Evolutionary conservation across 2,329 filamentous ascomycete species (phyloP), one percentile per base, ranked within the genome.

Genomic region (Aspergillus spinulosporus): DNA sequence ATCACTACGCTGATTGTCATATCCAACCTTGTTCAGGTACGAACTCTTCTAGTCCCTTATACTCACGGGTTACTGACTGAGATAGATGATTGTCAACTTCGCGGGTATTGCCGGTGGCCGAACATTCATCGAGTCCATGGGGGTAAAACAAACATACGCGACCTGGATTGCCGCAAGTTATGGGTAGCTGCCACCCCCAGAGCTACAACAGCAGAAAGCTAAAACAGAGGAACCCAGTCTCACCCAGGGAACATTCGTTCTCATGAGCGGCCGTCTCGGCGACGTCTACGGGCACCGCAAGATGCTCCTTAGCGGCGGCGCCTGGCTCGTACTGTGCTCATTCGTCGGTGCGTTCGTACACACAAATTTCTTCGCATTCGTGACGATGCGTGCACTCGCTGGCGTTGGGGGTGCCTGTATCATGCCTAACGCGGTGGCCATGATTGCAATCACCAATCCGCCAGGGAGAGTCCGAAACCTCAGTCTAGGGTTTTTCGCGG

Each of bases 281-380:
- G 81, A 84, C 43, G 68, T 82, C 0, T 84, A 82, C 57, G 85
- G 85, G 0, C 79, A 85, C 67, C 83, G 83, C 64, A 74, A 68
- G 4, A 68, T 85, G 36, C 79, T 87, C 36, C 62, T 86, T 5
- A 62, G 74, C 51, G 84, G 84, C 2, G 80, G 82, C 31, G 53
- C 73, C 12, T 86, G 83, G 82, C 82, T 83, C 39, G 74, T 78
- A 1, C 40, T 80, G 4, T 86, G 81, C 77, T 80, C 80, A 1
- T 65, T 83, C 11, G 59, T 82, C 1, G 76, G 75, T 3, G 83
- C 82, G 0, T 81, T 82, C 52, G 77, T 72, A 14, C 32, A 49
- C 42, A 70, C 66, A 2, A 73, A 68, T 2, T 76, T 77, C 40
- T 67, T 76, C 2, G 64, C 74, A 0, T 80, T 82, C 55, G 68